Evolutionary conservation across 2,329 filamentous ascomycete genomes (phyloP).

Genomic region (Sporothrix variecibatus): DNA sequence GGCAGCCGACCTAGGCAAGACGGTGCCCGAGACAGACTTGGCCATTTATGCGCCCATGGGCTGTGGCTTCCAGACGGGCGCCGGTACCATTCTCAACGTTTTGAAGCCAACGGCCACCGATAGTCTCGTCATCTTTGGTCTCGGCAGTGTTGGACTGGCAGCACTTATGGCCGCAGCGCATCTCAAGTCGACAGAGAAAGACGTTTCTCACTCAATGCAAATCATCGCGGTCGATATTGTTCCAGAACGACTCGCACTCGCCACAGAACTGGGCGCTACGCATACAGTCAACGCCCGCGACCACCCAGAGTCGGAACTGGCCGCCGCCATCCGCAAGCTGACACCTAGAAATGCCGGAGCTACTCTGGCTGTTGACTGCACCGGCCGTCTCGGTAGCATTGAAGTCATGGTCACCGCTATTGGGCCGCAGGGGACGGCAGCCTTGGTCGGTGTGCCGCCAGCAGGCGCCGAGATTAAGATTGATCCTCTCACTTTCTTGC

Average conservation of each 20-base stretch:
- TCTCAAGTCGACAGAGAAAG: not conserved
- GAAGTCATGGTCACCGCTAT: not conserved
- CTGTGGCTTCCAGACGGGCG: not conserved
- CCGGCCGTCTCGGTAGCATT: not conserved
- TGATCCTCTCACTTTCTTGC: not conserved
- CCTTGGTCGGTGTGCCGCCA: not conserved
- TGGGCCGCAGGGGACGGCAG: not conserved
- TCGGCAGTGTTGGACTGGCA: not conserved
- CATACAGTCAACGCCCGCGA: not conserved
- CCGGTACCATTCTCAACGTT: not conserved
- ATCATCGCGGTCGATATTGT: constrained; percentile 3
- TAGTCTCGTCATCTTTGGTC: not conserved
- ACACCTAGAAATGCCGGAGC: not conserved
- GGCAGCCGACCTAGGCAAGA: not conserved
- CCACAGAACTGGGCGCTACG: not conserved
- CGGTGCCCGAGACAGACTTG: not conserved
- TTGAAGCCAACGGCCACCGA: not conserved
- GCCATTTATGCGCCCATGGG: not conserved
- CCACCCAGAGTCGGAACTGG: not conserved
- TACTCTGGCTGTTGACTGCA: not conserved
- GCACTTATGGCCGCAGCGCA: not conserved
- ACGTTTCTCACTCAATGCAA: not conserved
- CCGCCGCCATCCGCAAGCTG: not conserved
- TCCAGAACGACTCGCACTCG: not conserved
- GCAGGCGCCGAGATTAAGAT: not conserved